Evolutionary conservation across 1,284 basidiomycete species (phyloP), one percentile per base, ranked within the genome.

Genomic region (Apiotrichum siamense): DNA sequence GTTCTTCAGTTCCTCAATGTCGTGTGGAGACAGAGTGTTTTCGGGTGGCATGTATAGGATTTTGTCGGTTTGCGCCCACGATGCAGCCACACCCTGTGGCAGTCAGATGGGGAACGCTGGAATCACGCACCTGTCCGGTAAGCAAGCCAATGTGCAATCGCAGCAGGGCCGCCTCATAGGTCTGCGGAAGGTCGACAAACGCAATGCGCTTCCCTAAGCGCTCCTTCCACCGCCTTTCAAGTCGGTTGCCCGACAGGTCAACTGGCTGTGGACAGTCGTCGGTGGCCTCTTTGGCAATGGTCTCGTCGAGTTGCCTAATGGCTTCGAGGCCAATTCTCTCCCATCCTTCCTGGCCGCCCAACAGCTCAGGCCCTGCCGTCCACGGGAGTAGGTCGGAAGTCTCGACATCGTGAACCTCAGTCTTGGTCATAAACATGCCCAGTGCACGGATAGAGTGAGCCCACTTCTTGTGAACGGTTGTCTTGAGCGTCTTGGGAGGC

Each of bases 21-120:
- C 69, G 13, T 64, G 62, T 6, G 42, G 49, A 6, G 55, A 55
- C 12, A 57, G n/a, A 10, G 20, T 24, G 6, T 37, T 38, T 21
- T 36, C 40, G 11, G 25, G 20, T 1, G 56, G 57, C 1, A 67
- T 23, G 1, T 63, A 40, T 9, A 59, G 55, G 23, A 72, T 64
- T 55, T 59, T 60, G 52, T 72, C 70, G 3, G 70, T 70, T 47
- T 67, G 64, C 3, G 63, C 54, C 67, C 66, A 72, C 1, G 57
- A 58, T n/a, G 47, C 36, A 1, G 61, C 57, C 18, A 69, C 64
- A 25, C 29, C 44, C 67, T 68, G 52, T 6, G 12, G 5, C 4
- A 11, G 51, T 57, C 44, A 57, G 55, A 23, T 29, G 3, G 10
- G n/a, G 11, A 15, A 20, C 3, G 13, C 21, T 5, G 1, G 1